These are phyloP conservation scores for Salix dunnii DNA, from an alignment of 345 rosid genomes.

Conservation along the genomic window DNA sequence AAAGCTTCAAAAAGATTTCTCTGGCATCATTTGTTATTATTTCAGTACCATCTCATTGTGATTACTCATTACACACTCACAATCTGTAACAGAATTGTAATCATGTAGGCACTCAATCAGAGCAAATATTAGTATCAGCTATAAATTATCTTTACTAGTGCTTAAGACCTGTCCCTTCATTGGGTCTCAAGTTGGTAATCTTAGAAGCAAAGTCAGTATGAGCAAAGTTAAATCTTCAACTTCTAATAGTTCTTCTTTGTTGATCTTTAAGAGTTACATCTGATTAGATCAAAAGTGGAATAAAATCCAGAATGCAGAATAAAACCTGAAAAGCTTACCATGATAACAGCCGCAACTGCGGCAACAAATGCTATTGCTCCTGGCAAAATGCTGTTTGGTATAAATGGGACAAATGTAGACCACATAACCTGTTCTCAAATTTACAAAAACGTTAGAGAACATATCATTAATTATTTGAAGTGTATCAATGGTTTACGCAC, in stretches of 20 bases:
- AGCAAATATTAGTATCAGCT: neutral
- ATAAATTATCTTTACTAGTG: neutral
- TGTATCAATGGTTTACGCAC: neutral
- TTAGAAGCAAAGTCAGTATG: neutral
- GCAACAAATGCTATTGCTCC: conserved; percentile 51
- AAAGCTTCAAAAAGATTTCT: neutral
- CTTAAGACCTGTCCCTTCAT: neutral
- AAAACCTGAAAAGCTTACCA: conserved; percentile 49
- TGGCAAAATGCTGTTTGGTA: conserved; percentile 68
- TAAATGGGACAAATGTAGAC: conserved; percentile 82
- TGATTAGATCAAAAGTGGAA: neutral
- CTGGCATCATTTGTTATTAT: neutral
- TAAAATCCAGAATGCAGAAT: neutral
- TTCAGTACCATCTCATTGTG: neutral
- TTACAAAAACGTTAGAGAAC: neutral
- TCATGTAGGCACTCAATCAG: neutral
- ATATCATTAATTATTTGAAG: neutral
- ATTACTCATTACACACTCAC: neutral
- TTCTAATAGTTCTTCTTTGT: neutral
- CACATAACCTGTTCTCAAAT: conserved; percentile 64
- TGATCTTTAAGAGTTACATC: neutral
- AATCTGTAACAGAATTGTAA: neutral
- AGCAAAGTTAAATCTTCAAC: neutral
- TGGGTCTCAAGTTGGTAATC: neutral
- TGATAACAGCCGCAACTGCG: conserved; percentile 62